Conservation (phyloP, 2,329 filamentous ascomycete species). For the Phialophora verrucosa region DNA sequence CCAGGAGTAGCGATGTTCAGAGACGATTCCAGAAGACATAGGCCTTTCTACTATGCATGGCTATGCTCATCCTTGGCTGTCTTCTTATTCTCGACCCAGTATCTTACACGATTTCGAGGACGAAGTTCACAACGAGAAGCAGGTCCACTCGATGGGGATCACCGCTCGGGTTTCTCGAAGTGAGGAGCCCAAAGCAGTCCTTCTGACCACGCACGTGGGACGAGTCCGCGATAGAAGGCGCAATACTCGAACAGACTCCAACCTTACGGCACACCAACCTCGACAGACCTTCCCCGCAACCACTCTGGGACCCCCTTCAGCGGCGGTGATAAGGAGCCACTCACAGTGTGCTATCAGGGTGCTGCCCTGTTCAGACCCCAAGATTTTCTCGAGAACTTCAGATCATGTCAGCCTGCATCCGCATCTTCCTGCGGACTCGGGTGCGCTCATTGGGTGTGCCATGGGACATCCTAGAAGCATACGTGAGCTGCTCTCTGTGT, state of each 20-base stretch:
- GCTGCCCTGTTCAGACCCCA: neutral
- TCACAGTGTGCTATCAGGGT: neutral
- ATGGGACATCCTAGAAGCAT: neutral
- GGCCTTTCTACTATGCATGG: neutral
- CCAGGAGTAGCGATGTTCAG: neutral
- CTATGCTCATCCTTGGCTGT: neutral
- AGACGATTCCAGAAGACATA: neutral
- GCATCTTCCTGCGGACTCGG: constrained; percentile 6
- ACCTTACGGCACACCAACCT: neutral
- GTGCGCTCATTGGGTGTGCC: neutral
- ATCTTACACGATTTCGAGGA: neutral
- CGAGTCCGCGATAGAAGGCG: neutral
- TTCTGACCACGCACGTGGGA: constrained; percentile 5
- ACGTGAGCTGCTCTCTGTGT: neutral
- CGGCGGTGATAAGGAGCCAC: neutral
- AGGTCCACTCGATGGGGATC: constrained; percentile 1
- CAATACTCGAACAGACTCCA: neutral
- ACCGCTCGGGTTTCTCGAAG: constrained; percentile 18
- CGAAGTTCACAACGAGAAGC: neutral
- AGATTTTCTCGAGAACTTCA: constrained; percentile 16
- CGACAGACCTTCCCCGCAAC: neutral
- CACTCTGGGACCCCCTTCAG: neutral
- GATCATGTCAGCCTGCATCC: constrained; percentile 32
- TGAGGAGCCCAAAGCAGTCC: constrained; percentile 3
- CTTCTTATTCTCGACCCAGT: neutral